phyloP scores from a whole-genome alignment of 176 grass and related monocot genomes.

The Stipa capillata region DNA sequence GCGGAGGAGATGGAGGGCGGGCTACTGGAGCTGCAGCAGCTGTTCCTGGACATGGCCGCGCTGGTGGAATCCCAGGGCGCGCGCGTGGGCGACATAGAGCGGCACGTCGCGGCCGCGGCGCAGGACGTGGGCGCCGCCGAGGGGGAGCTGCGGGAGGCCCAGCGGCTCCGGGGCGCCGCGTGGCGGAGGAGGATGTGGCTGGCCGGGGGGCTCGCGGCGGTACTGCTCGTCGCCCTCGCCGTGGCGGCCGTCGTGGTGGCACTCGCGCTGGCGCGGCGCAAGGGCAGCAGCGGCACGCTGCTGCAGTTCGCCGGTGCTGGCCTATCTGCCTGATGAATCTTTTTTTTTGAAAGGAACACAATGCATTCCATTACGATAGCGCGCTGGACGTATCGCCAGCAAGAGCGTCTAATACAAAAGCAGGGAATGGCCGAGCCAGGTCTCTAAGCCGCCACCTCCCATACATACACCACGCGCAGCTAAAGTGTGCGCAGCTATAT shows the following conservation, averaged over 20 bases:
- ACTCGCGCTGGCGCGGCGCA: constrained; percentile 10
- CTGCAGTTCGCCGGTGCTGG: background rate
- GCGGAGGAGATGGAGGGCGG: constrained; percentile 48
- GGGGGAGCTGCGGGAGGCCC: constrained; percentile 28
- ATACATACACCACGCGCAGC: too few relatives aligned
- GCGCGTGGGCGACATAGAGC: constrained; percentile 48
- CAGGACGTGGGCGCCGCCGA: constrained; percentile 34
- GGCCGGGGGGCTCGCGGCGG: constrained; percentile 5
- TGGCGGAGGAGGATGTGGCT: constrained; percentile 27
- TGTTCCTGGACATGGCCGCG: constrained; percentile 69
- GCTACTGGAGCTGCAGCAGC: constrained; percentile 66
- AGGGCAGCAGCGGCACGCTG: background rate
- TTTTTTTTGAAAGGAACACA: too few relatives aligned
- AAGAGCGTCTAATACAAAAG: too few relatives aligned
- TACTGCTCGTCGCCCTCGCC: constrained; percentile 33
- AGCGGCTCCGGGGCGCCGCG: constrained; percentile 23
- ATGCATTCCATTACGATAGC: too few relatives aligned
- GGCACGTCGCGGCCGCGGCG: constrained; percentile 30
- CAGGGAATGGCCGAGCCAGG: too few relatives aligned
- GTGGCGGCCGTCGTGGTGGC: constrained; percentile 15
- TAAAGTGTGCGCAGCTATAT: too few relatives aligned
- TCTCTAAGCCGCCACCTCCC: too few relatives aligned
- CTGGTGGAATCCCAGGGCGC: constrained; percentile 51
- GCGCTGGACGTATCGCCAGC: too few relatives aligned
- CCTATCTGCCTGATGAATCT: background rate